Base-by-base conservation (phyloP, 164 flowering plant species). In the Aristolochia californica region DNA sequence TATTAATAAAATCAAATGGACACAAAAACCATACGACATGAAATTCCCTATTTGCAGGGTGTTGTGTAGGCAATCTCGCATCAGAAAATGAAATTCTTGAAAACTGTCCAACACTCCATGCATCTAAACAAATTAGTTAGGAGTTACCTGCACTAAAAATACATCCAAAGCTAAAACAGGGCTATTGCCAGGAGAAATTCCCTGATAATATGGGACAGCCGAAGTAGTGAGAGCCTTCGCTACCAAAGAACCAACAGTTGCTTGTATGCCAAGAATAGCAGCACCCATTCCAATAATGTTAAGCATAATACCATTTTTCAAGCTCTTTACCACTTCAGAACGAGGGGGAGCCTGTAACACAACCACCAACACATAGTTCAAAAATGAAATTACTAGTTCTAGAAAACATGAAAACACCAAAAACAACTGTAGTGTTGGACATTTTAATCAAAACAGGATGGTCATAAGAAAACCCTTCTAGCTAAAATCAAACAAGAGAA, bases 161-260 rank as follows among this genome's bases (percentile, higher is more conserved):
- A 94, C 97, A 76, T 90, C 99, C 76, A 90, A 76, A 44, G 95
- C 96, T 67, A 89, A 78, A 63, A 94, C 99, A 53, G 99, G 99
- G 59, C 80, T 94, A 56, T 59, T 72, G 10, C 97, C 97, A 62
- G 96, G 95, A 60, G 96, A 21, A 23, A 73, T 55, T 43, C 90
- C 86, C 72, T 83, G 95, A 68, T 85, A 82, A 62, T 76, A 94
- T 21, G 97, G 99, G 71, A 71, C 81, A 24, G 86, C 84, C 24
- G 97, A 81, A 63, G 97, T 67, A 49, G 99, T 89, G 28, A 94
- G 86, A 57, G 95, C 96, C 72, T 94, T 94, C 10, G 91, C 99
- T 64, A 90, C 96, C 74, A 94, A 70, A 56, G 71, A 57, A 20
- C 99, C 99, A 23, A 90, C 94, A 2, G 96, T 94, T n/a, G 97